Evolutionary conservation across 805 yeast species (phyloP).

Genomic region (Wickerhamomyces chambardii): DNA sequence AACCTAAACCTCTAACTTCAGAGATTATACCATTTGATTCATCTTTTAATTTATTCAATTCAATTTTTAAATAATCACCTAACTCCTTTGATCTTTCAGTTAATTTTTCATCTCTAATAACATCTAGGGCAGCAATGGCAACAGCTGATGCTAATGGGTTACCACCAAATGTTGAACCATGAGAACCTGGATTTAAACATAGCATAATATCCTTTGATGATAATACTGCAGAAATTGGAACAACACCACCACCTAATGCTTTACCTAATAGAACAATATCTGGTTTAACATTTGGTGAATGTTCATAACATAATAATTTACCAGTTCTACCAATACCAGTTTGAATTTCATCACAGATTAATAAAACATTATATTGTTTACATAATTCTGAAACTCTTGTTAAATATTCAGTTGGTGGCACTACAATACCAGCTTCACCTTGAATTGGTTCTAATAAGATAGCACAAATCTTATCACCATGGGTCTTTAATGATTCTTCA

Average conservation of each 20-base stretch:
- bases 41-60: conserved; percentile 42
- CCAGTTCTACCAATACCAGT: conserved; percentile 98
- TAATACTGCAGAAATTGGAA: conserved; percentile 87
- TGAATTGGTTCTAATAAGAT: conserved; percentile 91
- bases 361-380: conserved; percentile 73
- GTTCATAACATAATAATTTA: conserved; percentile 86
- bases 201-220: conserved; percentile 88
- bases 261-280: conserved; percentile 87
- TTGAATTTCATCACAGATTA: conserved; percentile 95
- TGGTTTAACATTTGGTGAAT: conserved; percentile 69
- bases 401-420: conserved; percentile 80
- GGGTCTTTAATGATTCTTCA: conserved; percentile 67
- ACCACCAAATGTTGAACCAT: conserved; percentile 97
- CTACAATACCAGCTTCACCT: conserved; percentile 98
- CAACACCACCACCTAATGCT: conserved; percentile 92
- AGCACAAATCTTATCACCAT: conserved; percentile 89
- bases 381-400: conserved; percentile 65
- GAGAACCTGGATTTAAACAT: conserved; percentile 88
- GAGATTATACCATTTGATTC: conserved; percentile 47
- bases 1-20: conserved; percentile 76
- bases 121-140: conserved; percentile 88
- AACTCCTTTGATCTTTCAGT: conserved; percentile 67
- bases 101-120: conserved; percentile 78
- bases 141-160: conserved; percentile 91
- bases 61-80: conserved; percentile 60